Base-by-base conservation (phyloP, 2,329 filamentous ascomycete genomes). In the Chrysoporthe deuterocubensis region DNA sequence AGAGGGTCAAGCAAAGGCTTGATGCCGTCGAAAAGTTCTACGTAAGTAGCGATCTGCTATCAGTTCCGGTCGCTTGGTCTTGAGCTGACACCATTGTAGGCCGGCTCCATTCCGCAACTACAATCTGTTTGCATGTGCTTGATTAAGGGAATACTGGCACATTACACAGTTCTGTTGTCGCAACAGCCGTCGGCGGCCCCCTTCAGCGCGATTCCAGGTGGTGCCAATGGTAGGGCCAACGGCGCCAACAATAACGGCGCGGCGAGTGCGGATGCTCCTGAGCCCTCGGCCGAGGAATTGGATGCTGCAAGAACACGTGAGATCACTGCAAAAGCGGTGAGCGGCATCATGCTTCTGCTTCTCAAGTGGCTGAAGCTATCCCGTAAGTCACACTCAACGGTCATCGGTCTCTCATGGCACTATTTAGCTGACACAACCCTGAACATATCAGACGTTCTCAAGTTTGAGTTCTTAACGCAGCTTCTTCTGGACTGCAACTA, bases 351-450 rank as follows among this genome's bases (percentile, higher is more conserved):
- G 40, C 82, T 99, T 40, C 82, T 97, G n/a, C 80, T 98, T 57
- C 77, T 98, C 69, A 99, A 98, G 79, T 99, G 96, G 96, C 91
- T 98, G 74, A 96, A 97, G 77, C 83, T 97, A 65, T 97, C 94
- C 67, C 96, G 93, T 96, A 83, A 83, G 92, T 83, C 2, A 5
- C 43, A 26, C 7, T 8, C n/a, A 3, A 18, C 56, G 26, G 14
- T 66, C n/a, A 6, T 43, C 4, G 13, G 43, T 46, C 21, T 13
- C 4, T 6, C 40, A 48, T 48, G 16, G 9, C 4, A 11, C 40
- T 42, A 8, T 7, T 34, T 32, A 16, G 37, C 21, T 66, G 62
- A 56, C 70, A 52, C 44, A 6, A 26, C 8, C 4, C 43, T 11
- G 21, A 4, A 3, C 6, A 59, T 57, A 4, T 5, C 60, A 96